Conservation (phyloP, 1,284 basidiomycete species). For the Rhodotorula sp. region DNA sequence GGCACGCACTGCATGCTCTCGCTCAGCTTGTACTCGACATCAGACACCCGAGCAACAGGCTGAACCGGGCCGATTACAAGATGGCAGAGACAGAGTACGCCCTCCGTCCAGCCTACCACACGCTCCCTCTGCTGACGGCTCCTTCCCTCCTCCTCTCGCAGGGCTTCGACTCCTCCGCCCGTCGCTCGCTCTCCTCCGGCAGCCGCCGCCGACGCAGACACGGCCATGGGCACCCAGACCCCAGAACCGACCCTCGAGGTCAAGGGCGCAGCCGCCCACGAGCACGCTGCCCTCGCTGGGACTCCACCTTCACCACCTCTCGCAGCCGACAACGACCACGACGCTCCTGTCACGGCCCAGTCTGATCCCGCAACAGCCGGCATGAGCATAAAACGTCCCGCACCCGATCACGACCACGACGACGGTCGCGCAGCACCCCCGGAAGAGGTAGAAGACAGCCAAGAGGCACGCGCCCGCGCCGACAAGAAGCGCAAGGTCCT, state of each 20-base stretch:
- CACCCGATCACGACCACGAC: background rate
- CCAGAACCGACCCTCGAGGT: background rate
- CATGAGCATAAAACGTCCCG: background rate
- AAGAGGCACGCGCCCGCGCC: constrained; percentile 8
- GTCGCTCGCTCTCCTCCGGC: background rate
- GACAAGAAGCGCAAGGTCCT: constrained; percentile 28
- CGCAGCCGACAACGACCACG: background rate
- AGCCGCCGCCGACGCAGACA: background rate
- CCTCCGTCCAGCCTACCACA: background rate
- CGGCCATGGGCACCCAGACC: background rate
- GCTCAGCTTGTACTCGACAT: too few relatives aligned
- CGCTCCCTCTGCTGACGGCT: background rate
- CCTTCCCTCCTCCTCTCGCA: background rate
- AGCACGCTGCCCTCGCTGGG: background rate
- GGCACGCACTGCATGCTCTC: too few relatives aligned
- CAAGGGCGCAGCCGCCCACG: background rate
- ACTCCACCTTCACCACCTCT: background rate
- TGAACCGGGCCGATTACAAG: background rate
- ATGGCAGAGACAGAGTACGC: background rate
- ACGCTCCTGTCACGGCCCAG: background rate
- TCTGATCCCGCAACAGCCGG: background rate
- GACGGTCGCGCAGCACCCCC: background rate
- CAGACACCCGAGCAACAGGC: background rate
- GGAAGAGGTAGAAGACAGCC: constrained; percentile 1
- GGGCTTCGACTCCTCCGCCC: constrained; percentile 1